Evolutionary conservation across 73 alveolate genomes (phyloP), one percentile per base, ranked within the genome.

Genomic region (Urostyla sp.): DNA sequence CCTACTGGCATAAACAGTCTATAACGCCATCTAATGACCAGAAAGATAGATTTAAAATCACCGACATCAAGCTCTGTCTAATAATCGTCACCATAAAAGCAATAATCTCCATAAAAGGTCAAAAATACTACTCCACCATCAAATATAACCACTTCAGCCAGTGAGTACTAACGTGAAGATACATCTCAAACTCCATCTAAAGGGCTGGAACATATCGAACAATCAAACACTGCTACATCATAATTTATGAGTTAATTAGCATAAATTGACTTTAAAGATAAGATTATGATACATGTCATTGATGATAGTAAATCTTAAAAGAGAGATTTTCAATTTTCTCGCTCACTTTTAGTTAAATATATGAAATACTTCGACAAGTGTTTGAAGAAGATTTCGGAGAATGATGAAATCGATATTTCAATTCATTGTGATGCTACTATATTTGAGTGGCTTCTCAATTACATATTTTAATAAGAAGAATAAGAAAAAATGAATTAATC

Each of bases 371-470:
- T 88, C 61, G 92, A 84, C 40, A 74, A 58, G 45, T 37, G 72
- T 49, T 63, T 88, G 5, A 48, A 81, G 45, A 60, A 56, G 53
- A 49, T 79, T 18, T 66, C 85, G 15, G 79, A 55, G 32, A 66
- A 61, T 30, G 95, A 87, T 26, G 95, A 88, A 37, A 45, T 73
- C 3, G 95, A 88, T 37, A 84, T 88, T n/a, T 45, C 88, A 11
- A 85, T 88, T 44, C 95, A 88, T 46, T 88, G 95, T 36, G 95
- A 88, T 58, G 80, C 84, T 24, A 80, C 61, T 11, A 84, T 87
- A 13, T 88, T 88, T 52, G 95, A 84, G 75, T 88, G 95, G 92
- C 92, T 84, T 38, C 59, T 88, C 66, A 63, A 84, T 20, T 88
- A 88, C 74, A 74, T 88, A 31, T 52, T 50, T 73, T 37, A 30